These are phyloP conservation scores for Prinsepia uniflora DNA, from an alignment of 306 rosid genomes.

Conservation along the genomic window DNA sequence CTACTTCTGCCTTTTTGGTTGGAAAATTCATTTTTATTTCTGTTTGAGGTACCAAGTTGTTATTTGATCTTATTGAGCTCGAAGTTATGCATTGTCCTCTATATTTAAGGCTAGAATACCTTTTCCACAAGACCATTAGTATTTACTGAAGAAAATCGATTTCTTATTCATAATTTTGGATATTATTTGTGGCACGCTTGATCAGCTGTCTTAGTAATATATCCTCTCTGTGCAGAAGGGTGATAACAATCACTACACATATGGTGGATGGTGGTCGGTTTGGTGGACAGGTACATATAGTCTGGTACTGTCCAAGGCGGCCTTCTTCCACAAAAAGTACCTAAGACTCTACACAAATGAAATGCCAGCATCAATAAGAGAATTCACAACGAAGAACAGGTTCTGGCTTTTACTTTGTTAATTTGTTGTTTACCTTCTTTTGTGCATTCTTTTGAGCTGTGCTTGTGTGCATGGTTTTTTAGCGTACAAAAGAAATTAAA, in stretches of 20 bases:
- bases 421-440: not conserved
- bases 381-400: constrained; percentile 71
- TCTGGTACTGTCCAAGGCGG: constrained; percentile 97
- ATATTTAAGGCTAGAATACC: not conserved
- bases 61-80: not conserved
- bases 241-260: constrained; percentile 36
- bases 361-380: constrained; percentile 83
- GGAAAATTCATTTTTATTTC: not conserved
- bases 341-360: constrained; percentile 62
- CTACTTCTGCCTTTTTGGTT: not conserved
- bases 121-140: not conserved
- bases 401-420: constrained; percentile 18
- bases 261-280: constrained; percentile 99
- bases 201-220: not conserved
- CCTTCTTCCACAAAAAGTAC: constrained; percentile 93
- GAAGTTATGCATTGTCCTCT: not conserved
- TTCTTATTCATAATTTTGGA: not conserved
- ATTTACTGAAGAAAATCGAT: not conserved
- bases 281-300: constrained; percentile 99
- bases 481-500: not conserved
- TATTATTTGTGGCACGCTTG: not conserved
- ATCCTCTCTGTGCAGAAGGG: constrained; percentile 48
- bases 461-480: not conserved
- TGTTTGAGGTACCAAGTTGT: not conserved
- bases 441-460: constrained; percentile 7